Evolutionary conservation across 495 filamentous ascomycete species (phyloP), one percentile per base, ranked within the genome.

Genomic region (Daldinia vernicosa): DNA sequence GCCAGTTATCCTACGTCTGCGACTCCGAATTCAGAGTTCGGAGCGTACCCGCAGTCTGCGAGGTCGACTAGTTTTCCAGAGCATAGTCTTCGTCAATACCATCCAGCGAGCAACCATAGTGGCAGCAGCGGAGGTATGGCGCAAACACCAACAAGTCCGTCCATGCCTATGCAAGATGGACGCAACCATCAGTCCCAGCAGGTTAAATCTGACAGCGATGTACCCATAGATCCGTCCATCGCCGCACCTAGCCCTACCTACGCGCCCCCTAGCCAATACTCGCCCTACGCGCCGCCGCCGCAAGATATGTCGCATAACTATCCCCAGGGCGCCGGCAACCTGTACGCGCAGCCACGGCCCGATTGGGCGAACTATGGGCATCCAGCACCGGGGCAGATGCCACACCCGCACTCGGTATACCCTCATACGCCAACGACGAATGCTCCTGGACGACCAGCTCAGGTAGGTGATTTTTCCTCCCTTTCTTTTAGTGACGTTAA

Each of bases 191-290:
- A 91, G 76, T 83, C 86, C 76, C 83, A 89, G 78, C 89, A 89
- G 84, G 85, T 88, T 80, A 93, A 92, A 81, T 95, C 93, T 97
- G 91, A 97, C 93, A 86, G 87, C 88, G 90, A 93, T 88, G 88
- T 95, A 84, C 94, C 93, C 91, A 92, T 97, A 98, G 95, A 99
- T 96, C 93, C 95, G 70, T 94, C 93, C 74, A 95, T 98, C 74
- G 91, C 95, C 80, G 90, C 92, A 74, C 90, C 93, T 65, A 97
- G 93, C 84, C 93, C 95, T 58, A 92, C 93, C 70, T 97, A 97
- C 76, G 89, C 92, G 74, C 88, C 92, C 74, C 88, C 90, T 57
- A 79, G 77, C 33, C 87, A 89, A 71, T 89, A 97, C 81, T 92
- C 94, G 66, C 93, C 93, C 30, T 98, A 97, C 82, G 78, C 79